phyloP scores from a whole-genome alignment of 805 yeast species.

The Ogataea glucozyma region DNA sequence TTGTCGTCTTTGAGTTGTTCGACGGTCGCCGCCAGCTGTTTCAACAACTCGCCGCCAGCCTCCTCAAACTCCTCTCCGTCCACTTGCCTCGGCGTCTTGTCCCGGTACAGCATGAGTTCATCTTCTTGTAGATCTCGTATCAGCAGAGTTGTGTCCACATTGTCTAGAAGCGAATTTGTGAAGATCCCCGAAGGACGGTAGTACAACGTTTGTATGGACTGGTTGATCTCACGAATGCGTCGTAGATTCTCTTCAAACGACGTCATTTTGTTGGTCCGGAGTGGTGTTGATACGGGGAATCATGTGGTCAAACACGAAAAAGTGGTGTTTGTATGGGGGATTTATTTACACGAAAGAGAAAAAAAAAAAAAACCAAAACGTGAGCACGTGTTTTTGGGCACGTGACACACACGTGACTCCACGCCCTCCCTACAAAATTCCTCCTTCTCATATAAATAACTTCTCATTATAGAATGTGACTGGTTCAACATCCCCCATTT shows the following conservation, averaged over 20 bases:
- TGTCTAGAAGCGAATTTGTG: slow-evolving; percentile 25
- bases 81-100: slow-evolving; percentile 23
- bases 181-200: slow-evolving; percentile 26
- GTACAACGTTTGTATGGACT: slow-evolving; percentile 23
- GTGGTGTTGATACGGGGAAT: too few species aligned
- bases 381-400: too few species aligned
- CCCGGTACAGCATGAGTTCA: slow-evolving; percentile 22
- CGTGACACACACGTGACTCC: too few species aligned
- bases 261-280: slow-evolving; percentile 13
- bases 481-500: background rate
- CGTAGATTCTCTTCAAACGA: slow-evolving; percentile 18
- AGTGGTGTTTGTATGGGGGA: too few species aligned
- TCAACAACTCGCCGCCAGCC: slow-evolving; percentile 2
- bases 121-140: slow-evolving; percentile 27
- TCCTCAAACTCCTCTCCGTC: slow-evolving; percentile 22
- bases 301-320: too few species aligned
- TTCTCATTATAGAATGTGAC: too few species aligned
- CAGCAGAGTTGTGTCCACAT: slow-evolving; percentile 23
- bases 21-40: slow-evolving; percentile 7
- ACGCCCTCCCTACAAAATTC: too few species aligned
- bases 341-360: too few species aligned
- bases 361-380: too few species aligned
- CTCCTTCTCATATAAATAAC: too few species aligned
- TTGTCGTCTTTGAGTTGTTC: slow-evolving; percentile 18
- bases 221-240: slow-evolving; percentile 20